Base-by-base conservation (phyloP, 1,139 yeast species). In the Schwanniomyces etchellsii region DNA sequence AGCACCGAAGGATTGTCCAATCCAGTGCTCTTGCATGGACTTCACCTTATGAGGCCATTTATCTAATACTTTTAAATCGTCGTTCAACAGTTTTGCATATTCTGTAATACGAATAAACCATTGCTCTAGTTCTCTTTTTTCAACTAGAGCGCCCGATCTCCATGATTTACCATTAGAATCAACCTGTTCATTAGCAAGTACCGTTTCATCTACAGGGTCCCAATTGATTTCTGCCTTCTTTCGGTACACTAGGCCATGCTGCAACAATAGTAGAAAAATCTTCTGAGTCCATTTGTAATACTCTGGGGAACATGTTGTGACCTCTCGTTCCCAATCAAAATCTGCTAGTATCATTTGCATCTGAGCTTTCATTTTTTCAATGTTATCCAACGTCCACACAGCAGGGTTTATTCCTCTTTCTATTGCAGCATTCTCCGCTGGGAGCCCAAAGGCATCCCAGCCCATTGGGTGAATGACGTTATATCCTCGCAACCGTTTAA, bases 361-460 rank as follows among this genome's bases (percentile, higher is more conserved):
- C 54, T 91, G 97, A 11, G 63, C 65, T 48, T 82, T 85, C 98
- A 91, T 91, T 42, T 77, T 81, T 2, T 55, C 59, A 15, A 91
- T 88, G 50, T 91, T 91, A 6, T 64, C 47, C 27, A 63, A 65
- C 0, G 98, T 91, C 98, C 98, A 91, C 1, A 58, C 68, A 0
- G 76, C 74, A 0, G 98, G 96, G 40, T 77, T 77, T 11, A 84
- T 69, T 1, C 79, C 78, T 39, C 95, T 62, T 50, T 89, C 96
- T 18, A 85, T 78, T 1, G 98, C 98, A 0, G 98, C 98, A 55
- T 91, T 91, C 51, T 91, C 98, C 0, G 98, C 98, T 0, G 98
- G 98, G 24, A 91, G 64, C 0, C 98, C 98, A 64, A 91, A 91
- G 0, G 97, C 95, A 63, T 91, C 98, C 96, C 97, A 91, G 0